phyloP scores from a whole-genome alignment of 352 stramenopile genomes.

The Elongisporangium undulatum region DNA sequence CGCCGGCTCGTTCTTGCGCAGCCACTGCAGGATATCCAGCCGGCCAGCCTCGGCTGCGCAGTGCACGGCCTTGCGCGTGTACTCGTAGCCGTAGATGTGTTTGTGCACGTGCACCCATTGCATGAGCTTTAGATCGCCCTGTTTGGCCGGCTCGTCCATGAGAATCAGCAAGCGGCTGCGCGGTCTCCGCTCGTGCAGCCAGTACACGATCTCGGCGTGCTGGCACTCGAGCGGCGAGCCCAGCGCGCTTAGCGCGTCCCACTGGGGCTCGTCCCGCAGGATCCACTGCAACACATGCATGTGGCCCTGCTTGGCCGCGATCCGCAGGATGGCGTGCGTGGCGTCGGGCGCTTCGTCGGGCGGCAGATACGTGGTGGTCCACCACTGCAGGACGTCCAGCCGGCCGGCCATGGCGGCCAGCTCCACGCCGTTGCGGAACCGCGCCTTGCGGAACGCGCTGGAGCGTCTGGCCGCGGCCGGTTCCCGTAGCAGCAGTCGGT shows the following conservation, averaged over 20 bases:
- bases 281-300: conserved; percentile 27
- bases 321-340: conserved; percentile 16
- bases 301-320: conserved; percentile 21
- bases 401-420: neutral
- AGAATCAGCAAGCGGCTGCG: neutral
- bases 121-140: conserved; percentile 28
- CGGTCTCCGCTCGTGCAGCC: neutral
- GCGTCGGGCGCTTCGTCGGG: conserved; percentile 12
- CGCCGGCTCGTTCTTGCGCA: neutral
- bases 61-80: neutral
- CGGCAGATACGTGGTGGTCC: neutral
- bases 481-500: conserved; percentile 18
- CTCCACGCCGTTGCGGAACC: conserved; percentile 3
- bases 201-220: neutral
- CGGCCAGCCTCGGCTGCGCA: neutral
- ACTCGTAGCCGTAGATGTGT: neutral
- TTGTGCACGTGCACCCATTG: conserved; percentile 32
- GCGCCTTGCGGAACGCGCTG: conserved; percentile 1
- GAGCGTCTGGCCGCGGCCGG: conserved; percentile 7
- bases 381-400: neutral
- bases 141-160: conserved; percentile 16
- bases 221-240: neutral
- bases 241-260: neutral
- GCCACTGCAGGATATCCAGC: neutral
- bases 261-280: neutral